Evolutionary conservation across 768 basidiomycete species (phyloP).

Genomic region (Mrakia blollopis): DNA sequence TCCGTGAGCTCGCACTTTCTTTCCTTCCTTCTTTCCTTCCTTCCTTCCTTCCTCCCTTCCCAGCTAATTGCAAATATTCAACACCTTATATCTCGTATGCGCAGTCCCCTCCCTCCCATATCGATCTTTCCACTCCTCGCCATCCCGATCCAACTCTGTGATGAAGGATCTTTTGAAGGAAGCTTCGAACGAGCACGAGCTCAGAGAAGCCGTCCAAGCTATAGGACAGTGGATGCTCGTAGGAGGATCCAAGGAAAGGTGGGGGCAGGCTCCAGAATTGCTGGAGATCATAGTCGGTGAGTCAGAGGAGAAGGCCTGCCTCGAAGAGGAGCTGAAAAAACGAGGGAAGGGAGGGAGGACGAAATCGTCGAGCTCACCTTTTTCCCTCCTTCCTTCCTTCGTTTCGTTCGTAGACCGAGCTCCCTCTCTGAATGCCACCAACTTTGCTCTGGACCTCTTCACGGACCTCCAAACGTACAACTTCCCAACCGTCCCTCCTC

Average conservation of each 20-base stretch:
- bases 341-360: not conserved
- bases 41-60: not conserved
- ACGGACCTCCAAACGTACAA: not conserved
- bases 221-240: not conserved
- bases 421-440: not conserved
- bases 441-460: not conserved
- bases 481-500: slow-evolving; percentile 3
- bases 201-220: not conserved
- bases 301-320: not conserved
- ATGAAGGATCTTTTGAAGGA: slow-evolving; percentile 2
- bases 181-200: slow-evolving; percentile 2
- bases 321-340: not conserved
- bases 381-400: not conserved
- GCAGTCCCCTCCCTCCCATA: not conserved
- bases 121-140: not conserved
- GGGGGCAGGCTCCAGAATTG: not conserved
- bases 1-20: not conserved
- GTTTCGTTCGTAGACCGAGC: not conserved
- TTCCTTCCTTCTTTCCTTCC: not conserved
- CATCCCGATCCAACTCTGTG: not conserved
- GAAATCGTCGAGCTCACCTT: not conserved
- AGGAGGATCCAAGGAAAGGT: not conserved
- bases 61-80: too few species aligned
- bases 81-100: too few species aligned
- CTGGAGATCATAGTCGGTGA: not conserved